Evolutionary conservation across 768 basidiomycete genomes (phyloP).

Genomic region (Fomitopsis pulvina): DNA sequence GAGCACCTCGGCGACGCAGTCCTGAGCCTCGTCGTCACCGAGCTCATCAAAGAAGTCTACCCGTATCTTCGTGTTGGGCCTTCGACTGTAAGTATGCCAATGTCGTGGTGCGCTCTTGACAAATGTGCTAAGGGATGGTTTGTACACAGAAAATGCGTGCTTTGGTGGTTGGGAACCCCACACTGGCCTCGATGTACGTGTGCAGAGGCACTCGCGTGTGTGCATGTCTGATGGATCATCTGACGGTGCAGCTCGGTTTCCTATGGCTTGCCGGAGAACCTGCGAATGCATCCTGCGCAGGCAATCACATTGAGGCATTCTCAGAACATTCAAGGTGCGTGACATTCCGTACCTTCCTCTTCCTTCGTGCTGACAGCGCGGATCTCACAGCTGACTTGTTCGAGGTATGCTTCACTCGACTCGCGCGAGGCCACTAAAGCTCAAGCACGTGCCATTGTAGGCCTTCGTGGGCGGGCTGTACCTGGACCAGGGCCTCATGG

Average conservation of each 20-base stretch:
- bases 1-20: slow-evolving; percentile 78
- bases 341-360: not conserved
- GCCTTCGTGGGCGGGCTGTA: slow-evolving; percentile 78
- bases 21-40: slow-evolving; percentile 60
- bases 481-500: slow-evolving; percentile 57
- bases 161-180: slow-evolving; percentile 67
- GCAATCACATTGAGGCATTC: slow-evolving; percentile 66
- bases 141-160: slow-evolving; percentile 68
- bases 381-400: slow-evolving; percentile 62
- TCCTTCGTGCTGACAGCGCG: slow-evolving; percentile 6
- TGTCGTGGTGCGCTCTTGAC: not conserved
- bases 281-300: slow-evolving; percentile 67
- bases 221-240: not conserved
- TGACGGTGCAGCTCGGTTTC: slow-evolving; percentile 41
- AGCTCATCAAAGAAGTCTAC: slow-evolving; percentile 53
- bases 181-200: slow-evolving; percentile 61
- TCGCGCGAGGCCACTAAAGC: no score
- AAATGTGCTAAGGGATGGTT: not conserved
- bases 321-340: slow-evolving; percentile 62
- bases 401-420: slow-evolving; percentile 44
- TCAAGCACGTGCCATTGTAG: no score
- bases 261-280: slow-evolving; percentile 55
- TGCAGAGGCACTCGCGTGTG: not conserved
- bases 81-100: slow-evolving; percentile 48
- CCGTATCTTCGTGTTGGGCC: slow-evolving; percentile 73